Base-by-base conservation (phyloP, 2,329 filamentous ascomycete genomes). In the Aspergillus versicolor region DNA sequence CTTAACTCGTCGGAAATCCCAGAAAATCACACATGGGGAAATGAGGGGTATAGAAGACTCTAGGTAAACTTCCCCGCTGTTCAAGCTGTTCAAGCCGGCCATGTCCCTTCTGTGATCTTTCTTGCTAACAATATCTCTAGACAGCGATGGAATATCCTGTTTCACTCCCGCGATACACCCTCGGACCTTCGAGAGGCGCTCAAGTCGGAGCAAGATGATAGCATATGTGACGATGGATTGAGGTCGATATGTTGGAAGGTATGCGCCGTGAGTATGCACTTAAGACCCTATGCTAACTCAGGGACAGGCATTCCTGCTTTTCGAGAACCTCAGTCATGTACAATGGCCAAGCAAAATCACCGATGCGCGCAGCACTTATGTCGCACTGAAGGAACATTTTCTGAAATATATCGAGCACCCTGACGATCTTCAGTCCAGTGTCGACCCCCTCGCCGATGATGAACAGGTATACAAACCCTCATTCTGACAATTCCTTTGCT, bases 201-300 rank as follows among this genome's bases (percentile, higher is more conserved):
- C 52, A 84, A 82, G 71, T 76, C 82, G 61, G 82, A 86, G 65
- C 82, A 74, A 57, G 70, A 83, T 17, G 73, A 82, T 15, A 89
- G 83, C 66, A 85, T 88, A 48, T 91, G 88, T 70, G 77, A 86
- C 52, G 80, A 86, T 46, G 91, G 91, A 13, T 84, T 92, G 62
- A 86, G 92, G 55, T 97, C 93, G 3, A 83, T 95, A 38, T 96
- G 89, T 74, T 97, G 93, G 93, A 97, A 96, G 85, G 90, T 88
- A 70, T 66, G 60, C 42, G 30, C 56, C 54, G 24, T 38, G 15
- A 42, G 21, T 52, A 50, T 34, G 45, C n/a, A 22, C 24, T 5
- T 44, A 57, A 45, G 56, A 43, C 48, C 57, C 67, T 56, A 61
- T 61, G 57, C 63, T 69, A 52, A 68, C 61, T 37, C 37, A 19